Conservation (phyloP, 495 filamentous ascomycete genomes). For the Tuber indicum region DNA sequence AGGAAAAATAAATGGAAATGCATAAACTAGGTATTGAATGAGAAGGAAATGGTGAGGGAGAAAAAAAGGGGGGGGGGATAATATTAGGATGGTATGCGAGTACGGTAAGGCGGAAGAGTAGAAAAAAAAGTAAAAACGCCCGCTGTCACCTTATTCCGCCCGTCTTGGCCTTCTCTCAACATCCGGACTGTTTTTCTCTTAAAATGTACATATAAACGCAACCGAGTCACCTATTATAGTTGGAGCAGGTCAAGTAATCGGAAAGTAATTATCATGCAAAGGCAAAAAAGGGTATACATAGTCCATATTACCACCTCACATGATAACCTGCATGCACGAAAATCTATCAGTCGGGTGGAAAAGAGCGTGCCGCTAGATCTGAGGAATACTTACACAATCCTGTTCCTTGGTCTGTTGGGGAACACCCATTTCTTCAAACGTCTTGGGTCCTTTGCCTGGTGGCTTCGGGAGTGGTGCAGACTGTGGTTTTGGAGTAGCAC, state of each 20-base stretch:
- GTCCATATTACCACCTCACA: slow-evolving; percentile 47
- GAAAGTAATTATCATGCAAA: neutral
- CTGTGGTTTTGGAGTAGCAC: slow-evolving; percentile 37
- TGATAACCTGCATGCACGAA: slow-evolving; percentile 49
- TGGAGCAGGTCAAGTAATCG: neutral
- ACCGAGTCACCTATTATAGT: neutral
- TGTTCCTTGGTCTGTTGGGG: slow-evolving; percentile 67
- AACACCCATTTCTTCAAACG: slow-evolving; percentile 97
- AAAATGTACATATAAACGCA: neutral
- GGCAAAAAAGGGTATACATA: slow-evolving; percentile 1
- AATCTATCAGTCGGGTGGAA: slow-evolving; percentile 19
- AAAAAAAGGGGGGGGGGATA: neutral
- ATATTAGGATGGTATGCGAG: neutral
- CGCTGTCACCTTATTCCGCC: neutral
- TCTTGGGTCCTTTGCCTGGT: slow-evolving; percentile 79
- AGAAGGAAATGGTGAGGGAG: neutral
- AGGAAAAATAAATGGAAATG: neutral
- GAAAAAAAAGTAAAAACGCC: neutral
- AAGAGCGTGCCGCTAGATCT: neutral
- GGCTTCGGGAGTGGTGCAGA: slow-evolving; percentile 47
- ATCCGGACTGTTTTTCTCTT: neutral
- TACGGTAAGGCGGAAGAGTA: neutral
- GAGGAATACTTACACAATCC: slow-evolving; percentile 73
- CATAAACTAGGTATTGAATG: neutral
- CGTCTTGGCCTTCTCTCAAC: neutral